Base-by-base conservation (phyloP, 1,284 basidiomycete genomes). In the Cryptococcus sp. region DNA sequence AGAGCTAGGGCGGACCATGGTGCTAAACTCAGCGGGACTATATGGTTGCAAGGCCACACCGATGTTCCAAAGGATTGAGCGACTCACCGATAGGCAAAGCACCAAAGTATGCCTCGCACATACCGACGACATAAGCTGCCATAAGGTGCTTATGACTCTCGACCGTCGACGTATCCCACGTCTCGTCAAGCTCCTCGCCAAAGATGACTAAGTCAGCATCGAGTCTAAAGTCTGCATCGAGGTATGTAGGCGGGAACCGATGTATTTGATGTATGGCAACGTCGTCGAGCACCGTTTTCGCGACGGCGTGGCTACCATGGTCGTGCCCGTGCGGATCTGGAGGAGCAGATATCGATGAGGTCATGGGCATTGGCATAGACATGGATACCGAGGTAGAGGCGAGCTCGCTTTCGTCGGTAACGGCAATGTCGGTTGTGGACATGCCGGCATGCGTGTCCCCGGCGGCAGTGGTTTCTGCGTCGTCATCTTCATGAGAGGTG, bases 171-270 rank as follows among this genome's bases (percentile, higher is more conserved):
- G 61, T 55, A 45, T 73, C 61, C 72, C 72, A 75, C 20, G 54
- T 56, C 5, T 58, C 64, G 19, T 68, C 67, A 56, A 75, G 70
- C 22, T 72, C 70, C 54, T 75, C 73, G 35, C 72, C 72, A 60
- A 74, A 72, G 60, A 74, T 70, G 31, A 68, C 68, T 46, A 60
- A 50, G 56, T 75, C 71, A 11, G 68, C 54, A 47, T 69, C 60
- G 40, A 76, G 55, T 39, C 71, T 57, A 63, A 75, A 72, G 59
- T 75, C 71, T 44, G 70, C 70, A 50, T 69, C 69, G 35, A 76
- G 57, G 53, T 74, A 76, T 3, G 70, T 66, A 1, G 73, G 71
- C 8, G 74, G 74, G 62, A 70, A 76, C 23, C 64, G 40, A 59
- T 76, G 74, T 65, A 61, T 67, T 39, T 45, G 35, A 60, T 76